Conservation (phyloP, 2,329 filamentous ascomycete species). For the Didymella lethalis region DNA sequence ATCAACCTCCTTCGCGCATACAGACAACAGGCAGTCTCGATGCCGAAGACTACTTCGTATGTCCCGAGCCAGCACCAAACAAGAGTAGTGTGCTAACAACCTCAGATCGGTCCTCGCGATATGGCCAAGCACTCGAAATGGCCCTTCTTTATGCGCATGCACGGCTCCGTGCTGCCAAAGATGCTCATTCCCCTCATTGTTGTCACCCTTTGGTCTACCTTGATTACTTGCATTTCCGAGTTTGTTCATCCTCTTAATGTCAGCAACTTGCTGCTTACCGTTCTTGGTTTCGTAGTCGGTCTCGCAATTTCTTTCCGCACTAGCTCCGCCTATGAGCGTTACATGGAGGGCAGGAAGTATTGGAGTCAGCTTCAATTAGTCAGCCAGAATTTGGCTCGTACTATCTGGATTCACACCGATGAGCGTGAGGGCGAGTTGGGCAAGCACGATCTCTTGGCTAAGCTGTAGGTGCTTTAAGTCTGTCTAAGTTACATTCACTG, state of each 20-base stretch:
- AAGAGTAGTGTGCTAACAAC: constrained; percentile 18
- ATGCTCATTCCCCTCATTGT: constrained; percentile 74
- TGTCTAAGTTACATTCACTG: neutral
- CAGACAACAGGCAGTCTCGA: constrained; percentile 43
- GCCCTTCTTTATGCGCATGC: constrained; percentile 77
- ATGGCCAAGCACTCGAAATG: constrained; percentile 78
- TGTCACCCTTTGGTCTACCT: constrained; percentile 70
- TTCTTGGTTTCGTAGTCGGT: constrained; percentile 83
- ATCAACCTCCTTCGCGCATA: constrained; percentile 40
- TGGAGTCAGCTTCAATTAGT: constrained; percentile 67
- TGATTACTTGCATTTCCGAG: constrained; percentile 62
- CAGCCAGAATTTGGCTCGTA: constrained; percentile 67
- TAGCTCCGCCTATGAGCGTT: constrained; percentile 78
- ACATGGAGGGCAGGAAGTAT: constrained; percentile 67
- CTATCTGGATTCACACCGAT: constrained; percentile 80
- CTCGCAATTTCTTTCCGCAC: constrained; percentile 79
- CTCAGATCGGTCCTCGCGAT: constrained; percentile 67
- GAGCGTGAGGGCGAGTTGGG: constrained; percentile 66
- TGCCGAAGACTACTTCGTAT: constrained; percentile 68
- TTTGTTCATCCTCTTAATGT: constrained; percentile 63
- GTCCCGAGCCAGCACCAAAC: constrained; percentile 32
- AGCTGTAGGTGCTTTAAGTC: constrained; percentile 58
- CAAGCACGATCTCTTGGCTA: constrained; percentile 74
- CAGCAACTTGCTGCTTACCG: constrained; percentile 73
- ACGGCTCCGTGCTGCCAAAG: constrained; percentile 77